Evolutionary conservation across 352 stramenopile species (phyloP).

Genomic region (Phytophthora europaea): DNA sequence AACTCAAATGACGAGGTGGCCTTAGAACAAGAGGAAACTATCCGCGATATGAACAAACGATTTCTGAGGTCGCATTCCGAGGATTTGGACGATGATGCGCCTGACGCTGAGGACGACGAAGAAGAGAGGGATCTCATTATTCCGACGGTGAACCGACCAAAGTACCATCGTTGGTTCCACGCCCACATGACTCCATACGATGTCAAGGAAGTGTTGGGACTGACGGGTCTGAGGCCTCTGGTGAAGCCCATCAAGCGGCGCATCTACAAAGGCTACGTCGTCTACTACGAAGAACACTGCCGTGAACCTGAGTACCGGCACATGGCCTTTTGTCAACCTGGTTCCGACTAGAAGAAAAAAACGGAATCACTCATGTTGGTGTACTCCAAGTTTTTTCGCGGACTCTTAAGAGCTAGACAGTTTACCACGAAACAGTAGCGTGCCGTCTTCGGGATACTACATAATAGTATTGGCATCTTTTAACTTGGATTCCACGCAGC

Average conservation of each 20-base stretch:
- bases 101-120: not conserved
- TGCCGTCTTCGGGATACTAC: too few relatives aligned
- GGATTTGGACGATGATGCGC: not conserved
- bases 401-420: not conserved
- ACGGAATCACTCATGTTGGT: not conserved
- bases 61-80: not conserved
- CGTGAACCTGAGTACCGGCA: slow-evolving; percentile 7
- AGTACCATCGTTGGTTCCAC: slow-evolving; percentile 15
- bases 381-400: not conserved
- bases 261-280: slow-evolving; percentile 26
- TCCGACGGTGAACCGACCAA: slow-evolving; percentile 1
- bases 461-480: too few relatives aligned
- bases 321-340: slow-evolving; percentile 11
- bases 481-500: too few relatives aligned
- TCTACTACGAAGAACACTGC: slow-evolving; percentile 24
- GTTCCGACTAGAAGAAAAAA: not conserved
- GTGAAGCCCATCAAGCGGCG: slow-evolving; percentile 22
- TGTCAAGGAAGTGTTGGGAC: slow-evolving; percentile 15
- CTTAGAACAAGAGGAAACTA: slow-evolving; percentile 2
- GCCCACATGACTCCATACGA: slow-evolving; percentile 13
- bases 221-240: slow-evolving; percentile 1
- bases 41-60: slow-evolving; percentile 1
- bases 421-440: not conserved
- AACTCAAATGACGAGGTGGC: not conserved
- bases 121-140: slow-evolving; percentile 24